Percentiles rank a stretch among this genome's conserved stretches.
These are phyloP conservation scores for Fusarium aywerte DNA, from an alignment of 2,329 filamentous ascomycete genomes.

Conservation along the genomic window DNA sequence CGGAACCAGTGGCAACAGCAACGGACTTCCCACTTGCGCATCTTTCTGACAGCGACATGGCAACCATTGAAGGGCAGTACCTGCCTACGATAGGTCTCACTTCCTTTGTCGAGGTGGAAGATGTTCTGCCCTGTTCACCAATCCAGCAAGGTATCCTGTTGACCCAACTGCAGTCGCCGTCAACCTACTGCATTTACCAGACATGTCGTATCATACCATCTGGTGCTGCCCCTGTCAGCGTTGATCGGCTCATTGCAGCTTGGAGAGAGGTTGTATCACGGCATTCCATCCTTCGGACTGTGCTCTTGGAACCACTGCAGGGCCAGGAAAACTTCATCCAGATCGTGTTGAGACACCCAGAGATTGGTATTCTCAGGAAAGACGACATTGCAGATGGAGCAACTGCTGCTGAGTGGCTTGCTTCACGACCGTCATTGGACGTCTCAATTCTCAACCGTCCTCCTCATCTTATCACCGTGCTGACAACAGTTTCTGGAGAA, in stretches of 20 bases:
- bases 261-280: not conserved
- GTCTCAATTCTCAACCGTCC: not conserved
- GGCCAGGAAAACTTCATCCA: not conserved
- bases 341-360: not conserved
- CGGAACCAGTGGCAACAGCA: not conserved
- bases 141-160: slow-evolving; percentile 1
- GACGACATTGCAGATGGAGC: not conserved
- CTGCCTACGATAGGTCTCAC: not conserved
- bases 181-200: slow-evolving; percentile 2
- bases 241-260: not conserved
- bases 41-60: not conserved
- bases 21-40: not conserved
- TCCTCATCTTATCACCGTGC: not conserved
- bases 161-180: not conserved
- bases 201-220: not conserved
- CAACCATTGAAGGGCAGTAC: slow-evolving; percentile 1
- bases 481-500: not conserved
- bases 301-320: not conserved
- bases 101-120: not conserved
- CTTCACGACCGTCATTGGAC: not conserved
- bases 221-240: not conserved
- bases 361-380: not conserved
- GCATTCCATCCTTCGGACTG: not conserved
- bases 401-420: not conserved
- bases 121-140: slow-evolving; percentile 3